A percentile compares a stretch with the other conserved stretches of the same genome.
These are phyloP conservation scores for Rhexocercosporidium sp. DNA, from an alignment of 2,329 filamentous ascomycete species.

Conservation along the genomic window DNA sequence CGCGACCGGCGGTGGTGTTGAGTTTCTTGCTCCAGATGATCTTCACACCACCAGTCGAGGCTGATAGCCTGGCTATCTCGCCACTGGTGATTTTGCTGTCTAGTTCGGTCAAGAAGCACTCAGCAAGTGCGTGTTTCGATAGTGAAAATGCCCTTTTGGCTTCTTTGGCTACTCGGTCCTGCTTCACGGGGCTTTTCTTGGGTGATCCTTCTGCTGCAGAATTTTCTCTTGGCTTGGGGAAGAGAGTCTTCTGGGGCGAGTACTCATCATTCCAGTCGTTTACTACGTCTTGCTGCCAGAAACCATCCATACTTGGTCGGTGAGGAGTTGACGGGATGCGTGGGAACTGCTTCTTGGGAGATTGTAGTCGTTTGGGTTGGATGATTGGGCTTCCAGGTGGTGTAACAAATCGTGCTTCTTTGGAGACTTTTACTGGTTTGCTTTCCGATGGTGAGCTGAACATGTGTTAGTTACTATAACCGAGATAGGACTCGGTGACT, in stretches of 20 bases:
- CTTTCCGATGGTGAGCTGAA: constrained; percentile 34
- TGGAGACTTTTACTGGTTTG: constrained; percentile 29
- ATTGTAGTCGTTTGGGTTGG: constrained; percentile 32
- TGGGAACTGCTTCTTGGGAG: constrained; percentile 38
- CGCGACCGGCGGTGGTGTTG: constrained; percentile 78
- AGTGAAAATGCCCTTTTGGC: constrained; percentile 66
- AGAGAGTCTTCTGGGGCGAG: constrained; percentile 53
- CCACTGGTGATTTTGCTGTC: constrained; percentile 68
- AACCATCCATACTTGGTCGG: constrained; percentile 58
- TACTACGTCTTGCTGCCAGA: constrained; percentile 63
- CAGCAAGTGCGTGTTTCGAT: constrained; percentile 66
- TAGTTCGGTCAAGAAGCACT: constrained; percentile 69
- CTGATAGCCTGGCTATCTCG: constrained; percentile 61
- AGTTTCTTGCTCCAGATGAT: constrained; percentile 80
- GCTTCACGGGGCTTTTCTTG: constrained; percentile 43
- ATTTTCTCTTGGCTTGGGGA: constrained; percentile 30
- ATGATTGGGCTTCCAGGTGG: constrained; percentile 37
- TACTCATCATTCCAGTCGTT: constrained; percentile 70
- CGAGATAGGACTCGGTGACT: not conserved
- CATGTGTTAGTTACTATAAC: constrained; percentile 5
- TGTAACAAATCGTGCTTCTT: constrained; percentile 33
- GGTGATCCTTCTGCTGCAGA: constrained; percentile 12
- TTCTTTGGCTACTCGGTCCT: constrained; percentile 45
- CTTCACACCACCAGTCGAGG: constrained; percentile 70
- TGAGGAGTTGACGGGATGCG: constrained; percentile 61